Conservation (phyloP, 2,329 filamentous ascomycete genomes). For the Fusarium coffeatum region DNA sequence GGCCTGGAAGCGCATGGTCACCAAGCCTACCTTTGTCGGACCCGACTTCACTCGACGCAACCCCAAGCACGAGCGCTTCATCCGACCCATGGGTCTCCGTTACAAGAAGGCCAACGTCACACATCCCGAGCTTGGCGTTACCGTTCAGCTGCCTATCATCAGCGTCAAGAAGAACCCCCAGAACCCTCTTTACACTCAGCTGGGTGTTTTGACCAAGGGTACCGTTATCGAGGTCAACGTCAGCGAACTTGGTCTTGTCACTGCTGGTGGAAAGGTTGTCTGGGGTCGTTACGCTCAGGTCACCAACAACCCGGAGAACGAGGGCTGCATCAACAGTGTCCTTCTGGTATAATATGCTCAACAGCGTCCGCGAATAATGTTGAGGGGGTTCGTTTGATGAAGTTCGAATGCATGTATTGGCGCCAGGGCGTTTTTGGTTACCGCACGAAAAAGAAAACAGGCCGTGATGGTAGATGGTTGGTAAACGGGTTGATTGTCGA, state of each 20-base stretch:
- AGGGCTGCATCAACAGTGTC: conserved; percentile 52
- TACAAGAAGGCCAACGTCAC: conserved; percentile 67
- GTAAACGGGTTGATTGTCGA: conserved; percentile 45
- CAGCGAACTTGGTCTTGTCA: conserved; percentile 89
- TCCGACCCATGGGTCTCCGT: conserved; percentile 62
- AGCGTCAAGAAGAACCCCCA: conserved; percentile 76
- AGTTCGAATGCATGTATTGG: conserved; percentile 46
- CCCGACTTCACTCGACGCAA: conserved; percentile 89
- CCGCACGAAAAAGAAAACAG: conserved; percentile 36
- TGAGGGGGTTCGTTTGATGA: conserved; percentile 30
- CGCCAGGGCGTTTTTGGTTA: conserved; percentile 46
- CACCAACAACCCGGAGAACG: conserved; percentile 61
- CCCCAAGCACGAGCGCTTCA: conserved; percentile 77
- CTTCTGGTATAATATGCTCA: conserved; percentile 41
- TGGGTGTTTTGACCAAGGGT: conserved; percentile 89
- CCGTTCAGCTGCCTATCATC: conserved; percentile 86
- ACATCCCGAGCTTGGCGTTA: conserved; percentile 84
- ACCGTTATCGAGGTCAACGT: conserved; percentile 90
- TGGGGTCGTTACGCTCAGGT: conserved; percentile 82
- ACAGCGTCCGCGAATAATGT: conserved; percentile 11
- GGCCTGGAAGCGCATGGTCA: conserved; percentile 77
- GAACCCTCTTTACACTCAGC: conserved; percentile 90
- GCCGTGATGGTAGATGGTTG: conserved; percentile 34
- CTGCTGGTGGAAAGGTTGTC: conserved; percentile 89
- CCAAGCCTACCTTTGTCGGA: conserved; percentile 79